Conservation (phyloP, 1,139 yeast species). For the Sugiyamaella japonica region DNA sequence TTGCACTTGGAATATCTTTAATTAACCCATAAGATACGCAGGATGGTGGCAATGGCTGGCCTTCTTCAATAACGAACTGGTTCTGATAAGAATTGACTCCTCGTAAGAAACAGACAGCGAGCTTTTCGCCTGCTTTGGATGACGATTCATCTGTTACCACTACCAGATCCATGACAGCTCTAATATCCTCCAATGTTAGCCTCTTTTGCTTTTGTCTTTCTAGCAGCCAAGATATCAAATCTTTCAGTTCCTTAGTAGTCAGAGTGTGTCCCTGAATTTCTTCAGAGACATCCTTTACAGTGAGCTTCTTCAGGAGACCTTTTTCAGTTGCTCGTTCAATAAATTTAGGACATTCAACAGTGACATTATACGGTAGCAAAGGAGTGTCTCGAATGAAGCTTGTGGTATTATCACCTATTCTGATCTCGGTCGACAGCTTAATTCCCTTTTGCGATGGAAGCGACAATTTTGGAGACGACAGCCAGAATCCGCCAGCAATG, state of each 20-base stretch:
- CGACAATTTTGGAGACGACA: slow-evolving; percentile 30
- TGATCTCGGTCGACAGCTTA: slow-evolving; percentile 35
- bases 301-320: slow-evolving; percentile 32
- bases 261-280: slow-evolving; percentile 36
- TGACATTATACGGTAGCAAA: slow-evolving; percentile 34
- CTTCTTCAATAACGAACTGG: slow-evolving; percentile 31
- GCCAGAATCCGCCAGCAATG: slow-evolving; percentile 43
- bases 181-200: slow-evolving; percentile 6
- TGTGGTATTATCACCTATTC: slow-evolving; percentile 35
- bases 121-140: not conserved
- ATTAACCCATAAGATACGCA: slow-evolving; percentile 37
- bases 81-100: slow-evolving; percentile 34
- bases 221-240: slow-evolving; percentile 31
- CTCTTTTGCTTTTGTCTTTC: slow-evolving; percentile 10
- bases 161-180: slow-evolving; percentile 12
- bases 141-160: slow-evolving; percentile 14
- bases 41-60: slow-evolving; percentile 38
- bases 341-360: slow-evolving; percentile 33
- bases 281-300: slow-evolving; percentile 33
- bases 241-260: slow-evolving; percentile 24
- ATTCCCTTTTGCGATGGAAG: slow-evolving; percentile 42
- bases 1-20: slow-evolving; percentile 22
- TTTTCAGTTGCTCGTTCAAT: slow-evolving; percentile 33
- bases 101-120: slow-evolving; percentile 26
- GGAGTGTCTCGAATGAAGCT: slow-evolving; percentile 38